phyloP scores from a whole-genome alignment of 1,139 yeast species.

The Pichia sp. region DNA sequence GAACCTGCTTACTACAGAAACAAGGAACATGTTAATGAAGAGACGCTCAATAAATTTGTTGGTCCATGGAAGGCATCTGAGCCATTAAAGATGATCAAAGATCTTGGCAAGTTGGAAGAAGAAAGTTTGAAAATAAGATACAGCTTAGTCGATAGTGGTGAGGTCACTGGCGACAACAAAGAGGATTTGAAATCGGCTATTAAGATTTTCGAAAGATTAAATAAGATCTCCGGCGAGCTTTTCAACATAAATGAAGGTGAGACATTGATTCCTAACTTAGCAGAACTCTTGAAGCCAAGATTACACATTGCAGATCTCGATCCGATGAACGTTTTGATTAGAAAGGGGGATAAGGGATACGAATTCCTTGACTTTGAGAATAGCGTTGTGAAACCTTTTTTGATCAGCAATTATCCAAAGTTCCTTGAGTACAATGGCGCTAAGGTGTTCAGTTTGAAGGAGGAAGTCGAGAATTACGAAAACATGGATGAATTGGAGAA shows the following conservation, averaged over 20 bases:
- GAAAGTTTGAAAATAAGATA: conserved; percentile 54
- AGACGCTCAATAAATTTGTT: conserved; percentile 38
- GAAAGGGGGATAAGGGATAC: conserved; percentile 32
- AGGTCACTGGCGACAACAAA: conserved; percentile 36
- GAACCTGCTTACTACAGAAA: conserved; percentile 74
- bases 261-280: conserved; percentile 38
- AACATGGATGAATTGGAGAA: conserved; percentile 64
- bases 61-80: conserved; percentile 73
- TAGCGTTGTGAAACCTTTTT: conserved; percentile 70
- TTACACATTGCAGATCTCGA: conserved; percentile 77
- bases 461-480: conserved; percentile 67
- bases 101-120: conserved; percentile 61
- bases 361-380: conserved; percentile 78
- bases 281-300: conserved; percentile 64
- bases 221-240: conserved; percentile 46
- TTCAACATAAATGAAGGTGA: conserved; percentile 41
- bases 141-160: conserved; percentile 44
- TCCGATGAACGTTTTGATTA: conserved; percentile 73
- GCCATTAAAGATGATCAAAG: conserved; percentile 54
- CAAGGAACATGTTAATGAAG: conserved; percentile 41
- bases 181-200: conserved; percentile 32
- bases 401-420: conserved; percentile 69
- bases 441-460: conserved; percentile 65
- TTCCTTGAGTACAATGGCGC: conserved; percentile 86
- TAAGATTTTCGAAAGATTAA: conserved; percentile 52